Conservation (phyloP, 2,329 filamentous ascomycete species). For the Botryotinia calthae region DNA sequence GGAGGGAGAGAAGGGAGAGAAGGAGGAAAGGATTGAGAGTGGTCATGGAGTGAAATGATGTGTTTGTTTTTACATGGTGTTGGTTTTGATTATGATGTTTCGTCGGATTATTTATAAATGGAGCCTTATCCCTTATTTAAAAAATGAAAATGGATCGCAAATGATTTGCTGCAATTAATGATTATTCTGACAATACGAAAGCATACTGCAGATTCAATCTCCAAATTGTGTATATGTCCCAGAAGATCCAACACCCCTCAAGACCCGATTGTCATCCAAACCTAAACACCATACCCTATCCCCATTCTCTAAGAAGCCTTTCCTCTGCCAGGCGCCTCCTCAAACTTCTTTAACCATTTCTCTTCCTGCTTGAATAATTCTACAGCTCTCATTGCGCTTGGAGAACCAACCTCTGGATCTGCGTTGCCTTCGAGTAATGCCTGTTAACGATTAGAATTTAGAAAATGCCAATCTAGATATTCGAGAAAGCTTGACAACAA, state of each 20-base stretch:
- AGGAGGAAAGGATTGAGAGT: neutral
- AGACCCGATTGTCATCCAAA: neutral
- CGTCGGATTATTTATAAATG: neutral
- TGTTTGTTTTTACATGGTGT: neutral
- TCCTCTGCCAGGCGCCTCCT: constrained; percentile 48
- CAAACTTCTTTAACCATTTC: constrained; percentile 50
- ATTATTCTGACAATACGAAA: neutral
- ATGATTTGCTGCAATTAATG: neutral
- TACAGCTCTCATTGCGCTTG: constrained; percentile 50
- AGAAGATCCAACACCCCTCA: neutral
- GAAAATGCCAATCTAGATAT: accelerated
- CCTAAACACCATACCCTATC: neutral
- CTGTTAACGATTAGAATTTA: constrained; percentile 48
- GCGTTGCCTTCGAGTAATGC: constrained; percentile 51
- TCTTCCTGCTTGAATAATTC: constrained; percentile 53
- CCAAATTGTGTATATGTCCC: neutral
- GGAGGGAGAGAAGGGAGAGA: too few relatives aligned
- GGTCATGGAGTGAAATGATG: neutral
- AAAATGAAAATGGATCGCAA: neutral
- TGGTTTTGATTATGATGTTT: neutral
- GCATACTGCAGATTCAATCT: neutral
- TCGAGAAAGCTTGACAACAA: neutral
- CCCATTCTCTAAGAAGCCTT: constrained; percentile 38
- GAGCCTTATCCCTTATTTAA: too few relatives aligned
- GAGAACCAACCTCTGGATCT: constrained; percentile 52